A percentile compares a stretch with the other conserved stretches of the same genome.
These are phyloP conservation scores for Letharia lupina DNA, from an alignment of 495 filamentous ascomycete species.

Conservation along the genomic window DNA sequence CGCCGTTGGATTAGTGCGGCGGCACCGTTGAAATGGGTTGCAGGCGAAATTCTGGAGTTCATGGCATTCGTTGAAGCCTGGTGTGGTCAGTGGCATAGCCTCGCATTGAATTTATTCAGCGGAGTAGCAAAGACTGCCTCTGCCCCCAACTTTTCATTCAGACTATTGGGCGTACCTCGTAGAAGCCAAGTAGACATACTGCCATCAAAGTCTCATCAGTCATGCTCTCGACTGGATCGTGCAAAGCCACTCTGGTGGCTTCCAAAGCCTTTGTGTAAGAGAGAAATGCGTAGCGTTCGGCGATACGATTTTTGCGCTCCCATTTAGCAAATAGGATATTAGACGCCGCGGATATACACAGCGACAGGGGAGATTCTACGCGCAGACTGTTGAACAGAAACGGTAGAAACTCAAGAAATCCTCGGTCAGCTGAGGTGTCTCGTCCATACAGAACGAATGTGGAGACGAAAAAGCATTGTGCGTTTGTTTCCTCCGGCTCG, in stretches of 20 bases:
- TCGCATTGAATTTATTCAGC: background rate
- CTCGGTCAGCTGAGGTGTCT: conserved; percentile 16
- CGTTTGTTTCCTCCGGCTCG: conserved; percentile 18
- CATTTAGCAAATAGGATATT: conserved; percentile 15
- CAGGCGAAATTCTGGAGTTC: conserved; percentile 13
- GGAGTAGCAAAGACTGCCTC: background rate
- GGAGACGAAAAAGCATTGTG: conserved; percentile 19
- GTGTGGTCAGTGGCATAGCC: background rate
- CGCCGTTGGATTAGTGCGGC: conserved; percentile 22
- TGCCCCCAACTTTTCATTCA: background rate
- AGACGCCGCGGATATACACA: conserved; percentile 13
- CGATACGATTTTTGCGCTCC: conserved; percentile 1
- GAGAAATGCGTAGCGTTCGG: conserved; percentile 15
- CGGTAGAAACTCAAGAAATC: conserved; percentile 21
- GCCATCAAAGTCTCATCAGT: conserved; percentile 53
- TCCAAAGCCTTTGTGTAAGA: conserved; percentile 41
- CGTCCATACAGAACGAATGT: conserved; percentile 15
- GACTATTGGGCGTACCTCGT: conserved; percentile 14
- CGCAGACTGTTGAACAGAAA: conserved; percentile 11
- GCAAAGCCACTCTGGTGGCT: conserved; percentile 44
- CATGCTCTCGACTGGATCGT: conserved; percentile 37
- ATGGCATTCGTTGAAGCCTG: conserved; percentile 10
- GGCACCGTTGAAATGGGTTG: conserved; percentile 20
- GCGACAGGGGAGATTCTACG: conserved; percentile 10
- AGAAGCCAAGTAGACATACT: conserved; percentile 35